A percentile compares a stretch with the other conserved stretches of the same genome.
Evolutionary conservation across 192 early-diverging fungal species (phyloP).

Genomic region (Coemansia sp.): DNA sequence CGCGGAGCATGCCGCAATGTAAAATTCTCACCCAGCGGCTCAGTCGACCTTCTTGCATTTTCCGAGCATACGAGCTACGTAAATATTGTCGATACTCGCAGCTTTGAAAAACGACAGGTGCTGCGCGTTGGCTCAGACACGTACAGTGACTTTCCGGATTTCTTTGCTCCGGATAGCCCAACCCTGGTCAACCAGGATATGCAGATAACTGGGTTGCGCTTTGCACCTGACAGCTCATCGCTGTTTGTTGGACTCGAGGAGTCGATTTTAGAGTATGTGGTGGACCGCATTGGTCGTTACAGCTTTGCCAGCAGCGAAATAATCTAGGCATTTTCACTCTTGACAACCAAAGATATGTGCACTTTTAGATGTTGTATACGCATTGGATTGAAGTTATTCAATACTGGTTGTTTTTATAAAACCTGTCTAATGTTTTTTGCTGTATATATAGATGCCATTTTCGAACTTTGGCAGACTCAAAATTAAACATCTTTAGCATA

Average conservation of each 20-base stretch:
- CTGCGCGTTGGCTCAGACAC: conserved; percentile 63
- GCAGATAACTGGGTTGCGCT: conserved; percentile 83
- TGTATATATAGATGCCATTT: too few species aligned
- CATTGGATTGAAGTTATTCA: neutral
- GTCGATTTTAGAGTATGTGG: conserved; percentile 76
- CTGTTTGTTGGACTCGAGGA: conserved; percentile 90
- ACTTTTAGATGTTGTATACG: neutral
- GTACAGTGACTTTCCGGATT: conserved; percentile 3
- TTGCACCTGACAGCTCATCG: conserved; percentile 78
- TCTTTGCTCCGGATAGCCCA: conserved; percentile 22
- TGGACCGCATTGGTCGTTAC: conserved; percentile 75
- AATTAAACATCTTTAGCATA: too few species aligned
- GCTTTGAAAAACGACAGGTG: conserved; percentile 78
- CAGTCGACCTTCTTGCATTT: conserved; percentile 80
- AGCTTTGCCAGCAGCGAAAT: conserved; percentile 80
- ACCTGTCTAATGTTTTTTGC: too few species aligned
- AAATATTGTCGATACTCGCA: conserved; percentile 87
- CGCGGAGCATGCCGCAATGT: conserved; percentile 76
- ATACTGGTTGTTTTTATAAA: too few species aligned
- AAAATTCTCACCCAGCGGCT: conserved; percentile 89
- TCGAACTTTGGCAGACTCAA: too few species aligned
- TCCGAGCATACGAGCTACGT: conserved; percentile 75
- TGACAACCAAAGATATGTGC: neutral
- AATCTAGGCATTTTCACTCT: conserved; percentile 54
- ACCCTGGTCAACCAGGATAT: conserved; percentile 52